Evolutionary conservation across 192 early-diverging fungal genomes (phyloP).

Genomic region (Chytriomyces confervae): DNA sequence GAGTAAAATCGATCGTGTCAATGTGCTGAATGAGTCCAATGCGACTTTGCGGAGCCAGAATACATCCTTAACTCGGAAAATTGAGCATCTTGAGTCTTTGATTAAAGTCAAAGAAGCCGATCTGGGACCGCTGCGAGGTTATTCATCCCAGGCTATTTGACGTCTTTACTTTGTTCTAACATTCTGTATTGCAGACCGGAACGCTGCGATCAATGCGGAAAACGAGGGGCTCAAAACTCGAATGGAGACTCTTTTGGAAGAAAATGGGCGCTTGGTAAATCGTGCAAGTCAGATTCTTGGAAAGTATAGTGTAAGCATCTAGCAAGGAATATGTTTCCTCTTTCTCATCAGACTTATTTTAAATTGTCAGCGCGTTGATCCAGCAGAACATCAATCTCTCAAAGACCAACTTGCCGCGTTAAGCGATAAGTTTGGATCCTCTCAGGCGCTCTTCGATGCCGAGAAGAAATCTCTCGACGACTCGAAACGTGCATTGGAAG

Average conservation of each 20-base stretch:
- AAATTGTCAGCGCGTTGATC: slow-evolving; percentile 69
- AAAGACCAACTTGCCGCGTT: slow-evolving; percentile 57
- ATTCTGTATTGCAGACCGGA: slow-evolving; percentile 49
- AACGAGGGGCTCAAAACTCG: slow-evolving; percentile 62
- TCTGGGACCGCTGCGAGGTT: slow-evolving; percentile 58
- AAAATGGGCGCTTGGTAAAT: slow-evolving; percentile 75
- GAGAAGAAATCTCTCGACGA: slow-evolving; percentile 27
- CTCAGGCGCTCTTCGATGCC: slow-evolving; percentile 12
- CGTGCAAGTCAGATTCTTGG: slow-evolving; percentile 74
- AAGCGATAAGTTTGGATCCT: slow-evolving; percentile 30
- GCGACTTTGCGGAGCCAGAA: slow-evolving; percentile 70
- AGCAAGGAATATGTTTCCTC: neutral
- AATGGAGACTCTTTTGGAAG: slow-evolving; percentile 58
- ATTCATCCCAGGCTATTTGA: neutral
- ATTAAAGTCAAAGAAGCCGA: slow-evolving; percentile 51
- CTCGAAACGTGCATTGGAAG: slow-evolving; percentile 4
- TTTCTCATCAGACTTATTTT: slow-evolving; percentile 8
- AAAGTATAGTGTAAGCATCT: slow-evolving; percentile 62
- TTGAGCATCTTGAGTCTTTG: slow-evolving; percentile 47
- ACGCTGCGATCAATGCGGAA: slow-evolving; percentile 64
- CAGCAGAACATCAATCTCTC: slow-evolving; percentile 73
- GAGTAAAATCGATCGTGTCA: slow-evolving; percentile 70
- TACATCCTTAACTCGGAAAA: slow-evolving; percentile 43
- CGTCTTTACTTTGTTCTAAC: neutral
- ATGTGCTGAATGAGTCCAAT: slow-evolving; percentile 79